phyloP scores from a whole-genome alignment of 768 basidiomycete species.

The Lanmaoa pseudosensibilis region DNA sequence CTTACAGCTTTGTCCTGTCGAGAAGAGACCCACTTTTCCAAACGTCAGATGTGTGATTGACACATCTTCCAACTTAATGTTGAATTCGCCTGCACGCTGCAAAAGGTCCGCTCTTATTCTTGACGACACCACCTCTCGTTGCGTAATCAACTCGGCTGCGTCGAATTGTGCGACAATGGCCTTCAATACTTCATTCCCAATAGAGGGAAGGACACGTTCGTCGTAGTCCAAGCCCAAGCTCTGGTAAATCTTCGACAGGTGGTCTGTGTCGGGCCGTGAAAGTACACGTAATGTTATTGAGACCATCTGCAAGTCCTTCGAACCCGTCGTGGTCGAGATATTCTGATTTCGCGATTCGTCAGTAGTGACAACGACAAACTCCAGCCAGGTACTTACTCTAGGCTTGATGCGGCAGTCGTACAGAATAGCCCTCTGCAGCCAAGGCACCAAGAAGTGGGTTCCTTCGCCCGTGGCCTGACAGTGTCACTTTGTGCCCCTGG shows the following conservation, averaged over 20 bases:
- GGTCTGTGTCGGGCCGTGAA: constrained; percentile 85
- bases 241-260: constrained; percentile 93
- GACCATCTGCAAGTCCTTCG: constrained; percentile 98
- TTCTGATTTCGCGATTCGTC: constrained; percentile 52
- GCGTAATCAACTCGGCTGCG: constrained; percentile 94
- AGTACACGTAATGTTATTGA: constrained; percentile 95
- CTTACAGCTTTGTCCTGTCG: neutral
- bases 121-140: constrained; percentile 95
- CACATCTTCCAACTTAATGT: constrained; percentile 94
- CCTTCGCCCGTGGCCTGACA: constrained; percentile 84
- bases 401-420: constrained; percentile 99
- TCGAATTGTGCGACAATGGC: constrained; percentile 98
- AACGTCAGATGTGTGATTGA: constrained; percentile 92
- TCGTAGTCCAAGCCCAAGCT: constrained; percentile 94
- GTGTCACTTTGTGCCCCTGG: neutral
- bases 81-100: constrained; percentile 93
- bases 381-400: constrained; percentile 52
- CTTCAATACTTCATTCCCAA: constrained; percentile 97
- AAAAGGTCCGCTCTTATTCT: constrained; percentile 90
- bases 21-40: constrained; percentile 59
- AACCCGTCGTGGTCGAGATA: constrained; percentile 98
- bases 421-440: constrained; percentile 93
- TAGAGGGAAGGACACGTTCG: constrained; percentile 94
- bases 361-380: constrained; percentile 1
- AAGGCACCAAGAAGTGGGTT: constrained; percentile 94